Evolutionary conservation across 2,329 filamentous ascomycete genomes (phyloP).

Genomic region (Davidsoniella australis): DNA sequence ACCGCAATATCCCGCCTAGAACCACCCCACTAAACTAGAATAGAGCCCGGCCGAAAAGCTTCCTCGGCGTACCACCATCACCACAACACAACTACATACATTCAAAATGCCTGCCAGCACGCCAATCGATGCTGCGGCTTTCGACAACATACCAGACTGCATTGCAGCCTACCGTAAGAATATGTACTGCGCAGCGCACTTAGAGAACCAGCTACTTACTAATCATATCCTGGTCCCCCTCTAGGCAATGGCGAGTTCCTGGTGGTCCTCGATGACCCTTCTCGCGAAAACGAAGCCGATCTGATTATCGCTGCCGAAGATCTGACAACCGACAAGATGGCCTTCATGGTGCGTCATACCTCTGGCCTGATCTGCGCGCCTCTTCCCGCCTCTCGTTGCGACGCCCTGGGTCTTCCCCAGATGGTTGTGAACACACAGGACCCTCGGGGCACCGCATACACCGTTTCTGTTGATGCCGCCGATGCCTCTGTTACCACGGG

Average conservation of each 20-base stretch:
- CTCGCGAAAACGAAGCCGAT: constrained; percentile 95
- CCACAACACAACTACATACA: not conserved
- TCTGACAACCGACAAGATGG: constrained; percentile 78
- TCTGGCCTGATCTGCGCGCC: constrained; percentile 87
- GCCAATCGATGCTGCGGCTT: constrained; percentile 33
- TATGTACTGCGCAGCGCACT: not conserved
- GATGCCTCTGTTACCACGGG: constrained; percentile 65
- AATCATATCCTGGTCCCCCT: constrained; percentile 12
- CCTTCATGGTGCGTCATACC: constrained; percentile 85
- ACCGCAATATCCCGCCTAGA: not conserved
- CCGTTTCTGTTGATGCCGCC: constrained; percentile 68
- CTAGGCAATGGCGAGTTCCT: constrained; percentile 75
- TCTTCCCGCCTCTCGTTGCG: constrained; percentile 51
- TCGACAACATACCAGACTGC: constrained; percentile 48
- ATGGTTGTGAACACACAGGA: constrained; percentile 70
- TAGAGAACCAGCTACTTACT: not conserved
- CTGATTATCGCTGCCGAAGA: constrained; percentile 82
- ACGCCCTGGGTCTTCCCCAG: constrained; percentile 60
- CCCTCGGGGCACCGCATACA: constrained; percentile 83
- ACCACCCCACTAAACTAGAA: not conserved
- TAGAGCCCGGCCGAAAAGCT: not conserved
- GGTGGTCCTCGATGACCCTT: constrained; percentile 80
- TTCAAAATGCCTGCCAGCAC: constrained; percentile 31
- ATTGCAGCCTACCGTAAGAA: constrained; percentile 46
- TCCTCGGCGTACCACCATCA: not conserved